Base-by-base conservation (phyloP, 768 basidiomycete species). In the Baorangia bicolor region DNA sequence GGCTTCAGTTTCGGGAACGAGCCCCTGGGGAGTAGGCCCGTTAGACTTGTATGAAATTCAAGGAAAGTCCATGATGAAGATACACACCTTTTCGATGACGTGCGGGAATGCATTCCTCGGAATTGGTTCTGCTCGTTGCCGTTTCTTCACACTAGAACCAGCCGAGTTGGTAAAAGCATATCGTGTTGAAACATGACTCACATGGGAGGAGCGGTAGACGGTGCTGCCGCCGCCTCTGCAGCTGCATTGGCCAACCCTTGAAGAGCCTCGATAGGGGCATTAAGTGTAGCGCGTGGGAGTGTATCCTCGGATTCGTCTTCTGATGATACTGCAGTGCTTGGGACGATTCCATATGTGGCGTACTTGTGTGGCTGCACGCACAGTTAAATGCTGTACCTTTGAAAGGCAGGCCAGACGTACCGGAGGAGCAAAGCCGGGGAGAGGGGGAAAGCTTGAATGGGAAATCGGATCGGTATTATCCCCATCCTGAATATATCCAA, bases 201-300 rank as follows among this genome's bases (percentile, higher is more conserved):
- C 89, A 85, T 82, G 21, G 86, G 81, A 16, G 85, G 69, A 41
- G 83, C 78, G 12, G 81, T 67, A 38, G 90, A 89, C 9, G 90
- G 84, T 4, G 82, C 90, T 12, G 90, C 88, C 1, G 92, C 91
- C 8, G 94, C 92, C 71, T 96, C 94, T 27, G 92, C 94, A 7
- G 95, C 95, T 1, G 94, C 95, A 68, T 97, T 94, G 28, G 95
- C 95, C 49, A 97, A 78, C 3, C 93, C 92, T 69, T 97, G 93
- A 34, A 98, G 77, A 13, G 95, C 95, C 67, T 97, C 93, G 52
- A 96, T 95, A 1, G 95, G 95, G 1, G 94, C 93, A 58, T 90
- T 93, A 58, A 97, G 76, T 31, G 90, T 84, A 37, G 88, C 81
- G 33, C 92, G 82, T 16, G 93, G 90, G 13, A 95, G 76, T 0